Conservation (phyloP, 495 filamentous ascomycete genomes). For the Durotheca rogersii region DNA sequence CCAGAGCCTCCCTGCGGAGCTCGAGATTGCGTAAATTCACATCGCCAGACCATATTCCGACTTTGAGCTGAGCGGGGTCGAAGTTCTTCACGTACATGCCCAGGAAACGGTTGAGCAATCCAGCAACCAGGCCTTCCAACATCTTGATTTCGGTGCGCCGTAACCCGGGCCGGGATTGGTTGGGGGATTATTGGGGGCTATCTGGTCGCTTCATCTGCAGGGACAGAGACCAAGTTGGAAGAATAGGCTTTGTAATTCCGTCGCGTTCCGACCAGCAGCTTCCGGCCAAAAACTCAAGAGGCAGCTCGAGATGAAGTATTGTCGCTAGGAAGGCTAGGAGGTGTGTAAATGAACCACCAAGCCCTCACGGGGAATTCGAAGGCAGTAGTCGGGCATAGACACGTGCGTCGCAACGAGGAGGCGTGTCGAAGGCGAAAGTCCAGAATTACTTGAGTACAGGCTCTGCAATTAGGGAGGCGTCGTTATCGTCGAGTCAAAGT, state of each 20-base stretch:
- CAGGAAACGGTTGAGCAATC: conserved; percentile 95
- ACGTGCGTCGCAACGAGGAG: conserved; percentile 11
- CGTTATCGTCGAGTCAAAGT: background rate
- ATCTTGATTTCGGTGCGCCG: conserved; percentile 52
- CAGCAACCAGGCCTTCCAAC: conserved; percentile 72
- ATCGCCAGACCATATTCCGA: conserved; percentile 97
- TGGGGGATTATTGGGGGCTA: conserved; percentile 29
- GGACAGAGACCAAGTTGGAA: background rate
- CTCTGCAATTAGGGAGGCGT: too few relatives aligned
- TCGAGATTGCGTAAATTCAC: conserved; percentile 91
- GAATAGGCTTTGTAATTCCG: background rate
- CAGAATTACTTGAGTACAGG: too few relatives aligned
- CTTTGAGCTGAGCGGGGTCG: conserved; percentile 91
- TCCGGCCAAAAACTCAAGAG: background rate
- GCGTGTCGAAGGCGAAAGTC: too few relatives aligned
- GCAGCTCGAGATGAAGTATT: background rate
- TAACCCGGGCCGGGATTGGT: conserved; percentile 53
- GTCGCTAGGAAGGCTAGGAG: background rate
- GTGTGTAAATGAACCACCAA: background rate
- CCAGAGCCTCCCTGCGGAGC: conserved; percentile 88
- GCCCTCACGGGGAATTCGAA: background rate
- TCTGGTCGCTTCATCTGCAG: conserved; percentile 39
- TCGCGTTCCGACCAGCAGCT: background rate
- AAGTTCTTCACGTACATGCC: conserved; percentile 99
- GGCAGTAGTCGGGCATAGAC: conserved; percentile 4